Conservation (phyloP, 495 filamentous ascomycete genomes). For the Coniosporium apollinis region DNA sequence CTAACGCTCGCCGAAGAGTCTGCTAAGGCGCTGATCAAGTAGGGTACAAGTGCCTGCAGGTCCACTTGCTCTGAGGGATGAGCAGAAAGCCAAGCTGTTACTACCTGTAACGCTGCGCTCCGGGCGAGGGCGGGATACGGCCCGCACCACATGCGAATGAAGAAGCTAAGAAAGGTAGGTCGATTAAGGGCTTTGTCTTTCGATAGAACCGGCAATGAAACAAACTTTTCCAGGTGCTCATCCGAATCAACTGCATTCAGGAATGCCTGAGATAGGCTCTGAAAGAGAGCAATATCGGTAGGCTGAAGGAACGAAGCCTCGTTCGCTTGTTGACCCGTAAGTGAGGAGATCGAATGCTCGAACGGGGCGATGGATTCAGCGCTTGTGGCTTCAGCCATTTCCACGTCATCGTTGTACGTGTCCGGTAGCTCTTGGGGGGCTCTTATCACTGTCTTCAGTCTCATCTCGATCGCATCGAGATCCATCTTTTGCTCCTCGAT, state of each 20-base stretch:
- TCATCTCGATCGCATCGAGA: constrained; percentile 51
- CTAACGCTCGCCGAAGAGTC: constrained; percentile 61
- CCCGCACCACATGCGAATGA: constrained; percentile 56
- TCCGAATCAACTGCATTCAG: constrained; percentile 36
- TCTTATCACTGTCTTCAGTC: constrained; percentile 47
- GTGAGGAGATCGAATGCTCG: constrained; percentile 18
- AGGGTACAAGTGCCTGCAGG: constrained; percentile 62
- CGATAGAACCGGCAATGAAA: constrained; percentile 38
- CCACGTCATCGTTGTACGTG: constrained; percentile 30
- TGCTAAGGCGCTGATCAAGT: constrained; percentile 51
- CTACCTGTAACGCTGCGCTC: constrained; percentile 45
- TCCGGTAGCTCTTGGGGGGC: constrained; percentile 19
- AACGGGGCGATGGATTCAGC: constrained; percentile 6
- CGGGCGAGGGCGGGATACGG: constrained; percentile 49
- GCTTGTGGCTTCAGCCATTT: constrained; percentile 23
- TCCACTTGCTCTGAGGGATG: constrained; percentile 24
- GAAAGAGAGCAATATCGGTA: constrained; percentile 20
- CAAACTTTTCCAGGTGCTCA: constrained; percentile 36
- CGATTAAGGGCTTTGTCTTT: constrained; percentile 36
- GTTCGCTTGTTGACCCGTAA: constrained; percentile 21
- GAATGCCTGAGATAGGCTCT: constrained; percentile 47
- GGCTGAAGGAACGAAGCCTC: constrained; percentile 18
- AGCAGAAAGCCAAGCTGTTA: constrained; percentile 31
- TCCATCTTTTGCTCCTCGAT: constrained; percentile 46
- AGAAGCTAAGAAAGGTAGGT: constrained; percentile 59